Conservation (phyloP, 805 yeast species). For the Clavispora vitiphila region DNA sequence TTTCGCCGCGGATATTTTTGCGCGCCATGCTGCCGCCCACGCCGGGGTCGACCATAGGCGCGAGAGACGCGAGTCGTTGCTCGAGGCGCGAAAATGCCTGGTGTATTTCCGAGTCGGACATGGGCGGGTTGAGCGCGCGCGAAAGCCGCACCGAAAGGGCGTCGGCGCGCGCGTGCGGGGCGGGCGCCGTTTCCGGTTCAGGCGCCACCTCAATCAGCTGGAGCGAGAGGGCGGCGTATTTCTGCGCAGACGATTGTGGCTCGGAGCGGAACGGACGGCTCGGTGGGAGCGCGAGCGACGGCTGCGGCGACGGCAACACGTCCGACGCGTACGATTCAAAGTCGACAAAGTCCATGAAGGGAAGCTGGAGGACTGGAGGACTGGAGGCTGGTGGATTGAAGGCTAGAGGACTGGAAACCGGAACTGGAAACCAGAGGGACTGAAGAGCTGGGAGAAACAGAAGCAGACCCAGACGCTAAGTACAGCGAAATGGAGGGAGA, state of each 20-base stretch:
- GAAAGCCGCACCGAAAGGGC: conserved; percentile 41
- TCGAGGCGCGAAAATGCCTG: conserved; percentile 30
- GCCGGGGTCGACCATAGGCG: conserved; percentile 41
- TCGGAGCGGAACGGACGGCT: conserved; percentile 7
- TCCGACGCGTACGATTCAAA: conserved; percentile 30
- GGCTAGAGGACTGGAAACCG: no score
- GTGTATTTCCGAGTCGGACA: conserved; percentile 29
- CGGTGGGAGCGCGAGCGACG: conserved; percentile 39
- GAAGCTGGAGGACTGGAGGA: no score
- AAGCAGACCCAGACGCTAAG: no score
- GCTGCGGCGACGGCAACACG: conserved; percentile 37
- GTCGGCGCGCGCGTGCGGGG: conserved; percentile 5
- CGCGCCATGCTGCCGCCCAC: conserved; percentile 57
- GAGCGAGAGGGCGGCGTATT: conserved; percentile 46
- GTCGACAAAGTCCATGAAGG: conserved; percentile 39
- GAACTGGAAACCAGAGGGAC: no score
- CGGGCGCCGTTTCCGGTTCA: no score
- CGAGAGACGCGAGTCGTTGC: conserved; percentile 25
- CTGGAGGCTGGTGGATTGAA: no score
- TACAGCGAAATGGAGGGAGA: no score
- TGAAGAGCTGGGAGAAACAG: no score
- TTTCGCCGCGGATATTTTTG: conserved; percentile 51
- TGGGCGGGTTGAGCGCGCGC: conserved; percentile 43
- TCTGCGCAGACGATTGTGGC: conserved; percentile 30
- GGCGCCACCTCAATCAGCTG: conserved; percentile 22